These are phyloP conservation scores for Rhodosporidiobolus sp. DNA, from an alignment of 768 basidiomycete genomes.

Conservation along the genomic window DNA sequence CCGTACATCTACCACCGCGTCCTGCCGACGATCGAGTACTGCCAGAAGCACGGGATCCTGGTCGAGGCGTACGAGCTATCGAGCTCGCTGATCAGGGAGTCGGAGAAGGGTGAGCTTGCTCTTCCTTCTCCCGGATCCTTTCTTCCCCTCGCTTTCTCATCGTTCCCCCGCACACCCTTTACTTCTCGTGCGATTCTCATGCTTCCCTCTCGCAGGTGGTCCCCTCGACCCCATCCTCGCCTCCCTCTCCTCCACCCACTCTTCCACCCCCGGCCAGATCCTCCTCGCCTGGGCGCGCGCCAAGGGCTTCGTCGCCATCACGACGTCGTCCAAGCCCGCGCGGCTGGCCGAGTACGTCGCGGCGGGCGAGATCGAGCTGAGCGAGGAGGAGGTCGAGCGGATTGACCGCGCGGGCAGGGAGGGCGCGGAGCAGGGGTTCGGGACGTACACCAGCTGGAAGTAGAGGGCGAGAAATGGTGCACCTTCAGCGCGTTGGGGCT, in stretches of 20 bases:
- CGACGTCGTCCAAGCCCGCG: constrained; percentile 4
- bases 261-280: constrained; percentile 1
- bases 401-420: not conserved
- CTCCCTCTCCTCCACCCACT: not conserved
- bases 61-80: constrained; percentile 22
- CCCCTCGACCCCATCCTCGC: constrained; percentile 15
- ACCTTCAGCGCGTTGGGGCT: no score
- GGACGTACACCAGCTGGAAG: not conserved
- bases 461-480: no score
- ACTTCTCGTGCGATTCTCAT: no score
- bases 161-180: no score
- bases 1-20: constrained; percentile 13
- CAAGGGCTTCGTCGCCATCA: not conserved
- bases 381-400: not conserved
- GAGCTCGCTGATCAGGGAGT: not conserved
- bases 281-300: constrained; percentile 13
- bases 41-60: not conserved
- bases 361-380: not conserved
- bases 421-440: not conserved
- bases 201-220: constrained; percentile 6
- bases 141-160: not conserved
- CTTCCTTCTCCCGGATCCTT: not conserved
- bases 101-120: constrained; percentile 6
- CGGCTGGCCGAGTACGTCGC: not conserved
- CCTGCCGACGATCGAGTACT: not conserved